A percentile compares a stretch with the other conserved stretches of the same genome.
These are phyloP conservation scores for Diplosphaera chodatii DNA, from an alignment of 139 green algal species.

Conservation along the genomic window DNA sequence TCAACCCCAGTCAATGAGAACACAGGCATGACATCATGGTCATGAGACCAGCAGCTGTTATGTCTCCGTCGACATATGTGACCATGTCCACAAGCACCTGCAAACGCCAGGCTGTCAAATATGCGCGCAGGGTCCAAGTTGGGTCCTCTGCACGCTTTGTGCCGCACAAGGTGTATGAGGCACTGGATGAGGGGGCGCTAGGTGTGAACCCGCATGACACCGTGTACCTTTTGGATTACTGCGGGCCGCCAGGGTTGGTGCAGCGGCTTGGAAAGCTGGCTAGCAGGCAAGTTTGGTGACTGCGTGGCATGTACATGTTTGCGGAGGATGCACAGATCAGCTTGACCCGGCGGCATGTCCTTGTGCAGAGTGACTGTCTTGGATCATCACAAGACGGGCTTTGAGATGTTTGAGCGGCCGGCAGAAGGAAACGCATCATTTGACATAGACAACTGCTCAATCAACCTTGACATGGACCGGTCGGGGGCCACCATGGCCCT, in stretches of 20 bases:
- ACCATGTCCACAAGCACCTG: too few species aligned
- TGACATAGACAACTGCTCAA: too few species aligned
- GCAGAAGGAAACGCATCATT: too few species aligned
- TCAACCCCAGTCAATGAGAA: too few species aligned
- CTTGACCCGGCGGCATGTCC: too few species aligned
- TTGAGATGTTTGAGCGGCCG: constrained; percentile 26
- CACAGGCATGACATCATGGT: too few species aligned
- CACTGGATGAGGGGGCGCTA: background rate
- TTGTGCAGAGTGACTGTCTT: constrained; percentile 36
- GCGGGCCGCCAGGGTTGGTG: constrained; percentile 36
- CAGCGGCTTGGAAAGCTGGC: constrained; percentile 9
- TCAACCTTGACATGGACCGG: constrained; percentile 50
- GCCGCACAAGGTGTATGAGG: constrained; percentile 7
- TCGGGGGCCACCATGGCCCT: constrained; percentile 48
- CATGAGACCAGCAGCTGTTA: too few species aligned
- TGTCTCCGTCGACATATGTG: too few species aligned
- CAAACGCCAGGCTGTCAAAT: too few species aligned
- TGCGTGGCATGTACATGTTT: too few species aligned
- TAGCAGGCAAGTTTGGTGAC: background rate
- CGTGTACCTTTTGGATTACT: constrained; percentile 50
- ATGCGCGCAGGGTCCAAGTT: too few species aligned
- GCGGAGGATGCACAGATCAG: too few species aligned
- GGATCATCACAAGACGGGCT: constrained; percentile 66
- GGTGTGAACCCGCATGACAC: constrained; percentile 9
- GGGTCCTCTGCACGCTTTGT: background rate